Evolutionary conservation across 306 rosid species (phyloP).

Genomic region (Pterocarpus santalinus): DNA sequence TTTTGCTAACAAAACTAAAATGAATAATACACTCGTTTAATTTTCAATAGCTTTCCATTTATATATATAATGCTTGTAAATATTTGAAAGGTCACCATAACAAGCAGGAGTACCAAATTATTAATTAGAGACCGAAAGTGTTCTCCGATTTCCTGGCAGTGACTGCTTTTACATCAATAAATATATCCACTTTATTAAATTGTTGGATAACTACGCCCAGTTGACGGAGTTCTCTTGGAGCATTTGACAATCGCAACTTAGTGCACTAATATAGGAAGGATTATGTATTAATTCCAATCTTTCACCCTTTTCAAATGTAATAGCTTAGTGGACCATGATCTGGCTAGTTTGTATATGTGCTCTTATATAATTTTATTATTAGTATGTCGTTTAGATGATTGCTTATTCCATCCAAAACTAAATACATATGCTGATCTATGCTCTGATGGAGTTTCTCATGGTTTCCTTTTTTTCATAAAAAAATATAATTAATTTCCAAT

Average conservation of each 20-base stretch:
- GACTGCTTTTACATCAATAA: too few species aligned
- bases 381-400: neutral
- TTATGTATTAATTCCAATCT: neutral
- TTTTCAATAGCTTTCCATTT: too few species aligned
- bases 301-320: neutral
- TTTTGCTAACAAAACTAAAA: too few species aligned
- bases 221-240: neutral
- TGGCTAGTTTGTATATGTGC: too few species aligned
- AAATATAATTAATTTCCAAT: neutral
- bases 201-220: too few species aligned
- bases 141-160: neutral
- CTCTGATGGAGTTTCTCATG: neutral
- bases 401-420: slow-evolving; percentile 7
- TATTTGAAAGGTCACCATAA: neutral
- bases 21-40: too few species aligned
- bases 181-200: too few species aligned
- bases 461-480: neutral
- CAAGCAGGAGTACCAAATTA: neutral
- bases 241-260: slow-evolving; percentile 8
- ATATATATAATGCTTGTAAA: too few species aligned
- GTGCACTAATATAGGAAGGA: neutral
- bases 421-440: slow-evolving; percentile 1
- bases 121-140: neutral
- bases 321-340: neutral
- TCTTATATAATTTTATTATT: neutral